A percentile compares a stretch with the other conserved stretches of the same genome.
phyloP scores from a whole-genome alignment of 2,329 filamentous ascomycete species.

The Whalleya microplaca region DNA sequence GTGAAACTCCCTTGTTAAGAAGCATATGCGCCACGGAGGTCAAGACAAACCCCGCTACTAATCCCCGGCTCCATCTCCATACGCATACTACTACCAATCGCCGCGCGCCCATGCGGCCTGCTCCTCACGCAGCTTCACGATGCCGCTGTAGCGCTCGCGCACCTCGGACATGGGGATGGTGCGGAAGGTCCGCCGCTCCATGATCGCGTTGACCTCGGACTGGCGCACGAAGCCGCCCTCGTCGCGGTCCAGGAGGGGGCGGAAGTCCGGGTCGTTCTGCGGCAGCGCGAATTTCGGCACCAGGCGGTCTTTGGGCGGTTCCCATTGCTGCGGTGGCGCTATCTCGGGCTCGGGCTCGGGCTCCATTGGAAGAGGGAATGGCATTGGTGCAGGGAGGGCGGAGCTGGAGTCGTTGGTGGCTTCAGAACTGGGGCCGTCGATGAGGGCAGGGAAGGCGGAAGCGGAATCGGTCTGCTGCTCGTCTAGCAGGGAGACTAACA shows the following conservation, averaged over 20 bases:
- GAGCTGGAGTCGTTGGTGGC: not conserved
- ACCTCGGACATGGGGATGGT: conserved; percentile 8
- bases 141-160: conserved; percentile 8
- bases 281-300: conserved; percentile 6
- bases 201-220: conserved; percentile 1
- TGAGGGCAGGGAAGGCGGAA: not conserved
- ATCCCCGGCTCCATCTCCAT: too few relatives aligned
- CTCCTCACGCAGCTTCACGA: not conserved
- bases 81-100: not conserved
- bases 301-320: not conserved
- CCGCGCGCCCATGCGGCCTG: not conserved
- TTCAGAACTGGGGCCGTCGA: too few relatives aligned
- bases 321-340: not conserved
- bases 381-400: not conserved
- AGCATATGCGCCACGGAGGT: too few relatives aligned
- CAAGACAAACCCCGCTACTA: too few relatives aligned
- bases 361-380: not conserved
- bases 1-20: too few relatives aligned
- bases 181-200: not conserved
- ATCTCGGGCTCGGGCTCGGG: not conserved
- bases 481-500: too few relatives aligned
- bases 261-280: conserved; percentile 5
- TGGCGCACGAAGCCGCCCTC: not conserved
- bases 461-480: not conserved
- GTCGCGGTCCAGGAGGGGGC: conserved; percentile 5